These are phyloP conservation scores for Psilocybe azurescens DNA, from an alignment of 768 basidiomycete genomes.

Conservation along the genomic window DNA sequence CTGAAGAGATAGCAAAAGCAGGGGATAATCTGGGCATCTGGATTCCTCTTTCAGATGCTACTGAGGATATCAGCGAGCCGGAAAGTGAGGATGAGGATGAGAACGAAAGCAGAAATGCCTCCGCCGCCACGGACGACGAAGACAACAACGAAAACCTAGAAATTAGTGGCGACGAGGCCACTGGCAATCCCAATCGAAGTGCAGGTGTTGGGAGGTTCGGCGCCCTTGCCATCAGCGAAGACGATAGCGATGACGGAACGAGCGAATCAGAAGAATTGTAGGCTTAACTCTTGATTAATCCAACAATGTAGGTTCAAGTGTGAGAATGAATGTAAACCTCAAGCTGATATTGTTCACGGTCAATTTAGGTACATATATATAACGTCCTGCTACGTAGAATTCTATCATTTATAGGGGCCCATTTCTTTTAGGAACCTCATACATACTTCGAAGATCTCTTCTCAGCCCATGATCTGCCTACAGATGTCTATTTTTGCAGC, in stretches of 20 bases:
- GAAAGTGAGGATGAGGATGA: constrained; percentile 29
- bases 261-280: not conserved
- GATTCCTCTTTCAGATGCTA: constrained; percentile 46
- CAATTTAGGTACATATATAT: too few species aligned
- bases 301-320: too few species aligned
- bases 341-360: too few species aligned
- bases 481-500: not conserved
- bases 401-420: too few species aligned
- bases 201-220: constrained; percentile 42
- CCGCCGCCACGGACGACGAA: constrained; percentile 31
- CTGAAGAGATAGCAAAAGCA: constrained; percentile 29
- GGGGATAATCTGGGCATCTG: constrained; percentile 56
- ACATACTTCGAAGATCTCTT: too few species aligned
- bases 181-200: constrained; percentile 6
- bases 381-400: too few species aligned
- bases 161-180: constrained; percentile 28
- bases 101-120: constrained; percentile 19
- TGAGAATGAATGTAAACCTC: too few species aligned
- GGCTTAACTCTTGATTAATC: too few species aligned
- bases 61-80: constrained; percentile 29
- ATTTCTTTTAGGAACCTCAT: too few species aligned
- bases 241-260: constrained; percentile 25
- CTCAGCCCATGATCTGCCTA: not conserved
- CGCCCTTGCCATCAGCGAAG: constrained; percentile 40
- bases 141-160: constrained; percentile 36